Evolutionary conservation across 345 rosid genomes (phyloP).

Genomic region (Eucalyptus microcorys): DNA sequence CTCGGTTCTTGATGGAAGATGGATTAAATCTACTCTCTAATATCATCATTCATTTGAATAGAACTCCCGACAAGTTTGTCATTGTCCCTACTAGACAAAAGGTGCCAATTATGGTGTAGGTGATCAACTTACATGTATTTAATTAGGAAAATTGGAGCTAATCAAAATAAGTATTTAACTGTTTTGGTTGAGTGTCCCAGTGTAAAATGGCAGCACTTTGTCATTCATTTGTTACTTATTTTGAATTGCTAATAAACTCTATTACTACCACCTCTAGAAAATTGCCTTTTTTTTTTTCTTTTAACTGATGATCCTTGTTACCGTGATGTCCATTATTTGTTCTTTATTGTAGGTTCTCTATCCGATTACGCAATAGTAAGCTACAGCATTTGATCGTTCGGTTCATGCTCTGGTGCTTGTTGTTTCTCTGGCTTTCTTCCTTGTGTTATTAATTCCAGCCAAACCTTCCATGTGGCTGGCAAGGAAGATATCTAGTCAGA

Average conservation of each 20-base stretch:
- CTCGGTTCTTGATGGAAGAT: not conserved
- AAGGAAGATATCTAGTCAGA: slow-evolving; percentile 79
- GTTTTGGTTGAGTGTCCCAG: not conserved
- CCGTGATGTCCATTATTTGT: not conserved
- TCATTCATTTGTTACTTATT: too few relatives aligned
- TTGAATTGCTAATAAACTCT: not conserved
- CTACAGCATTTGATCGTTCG: slow-evolving; percentile 94
- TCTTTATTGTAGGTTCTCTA: slow-evolving; percentile 43
- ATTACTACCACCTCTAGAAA: too few relatives aligned
- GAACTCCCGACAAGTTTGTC: not conserved
- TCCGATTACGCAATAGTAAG: slow-evolving; percentile 89
- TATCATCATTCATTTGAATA: not conserved
- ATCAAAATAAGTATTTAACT: not conserved
- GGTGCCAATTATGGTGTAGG: not conserved
- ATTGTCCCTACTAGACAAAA: not conserved
- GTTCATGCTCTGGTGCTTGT: slow-evolving; percentile 72
- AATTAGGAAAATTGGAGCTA: not conserved
- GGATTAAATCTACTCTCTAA: not conserved
- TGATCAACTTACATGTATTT: not conserved
- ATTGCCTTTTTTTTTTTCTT: too few relatives aligned
- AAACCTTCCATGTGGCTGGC: slow-evolving; percentile 99
- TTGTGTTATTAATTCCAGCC: slow-evolving; percentile 87
- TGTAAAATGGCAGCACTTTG: too few relatives aligned
- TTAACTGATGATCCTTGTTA: not conserved
- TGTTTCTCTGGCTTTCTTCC: slow-evolving; percentile 80